Percentiles rank a stretch among this genome's conserved stretches.
phyloP scores from a whole-genome alignment of 106 monocot genomes.

The Agapanthus africanus region DNA sequence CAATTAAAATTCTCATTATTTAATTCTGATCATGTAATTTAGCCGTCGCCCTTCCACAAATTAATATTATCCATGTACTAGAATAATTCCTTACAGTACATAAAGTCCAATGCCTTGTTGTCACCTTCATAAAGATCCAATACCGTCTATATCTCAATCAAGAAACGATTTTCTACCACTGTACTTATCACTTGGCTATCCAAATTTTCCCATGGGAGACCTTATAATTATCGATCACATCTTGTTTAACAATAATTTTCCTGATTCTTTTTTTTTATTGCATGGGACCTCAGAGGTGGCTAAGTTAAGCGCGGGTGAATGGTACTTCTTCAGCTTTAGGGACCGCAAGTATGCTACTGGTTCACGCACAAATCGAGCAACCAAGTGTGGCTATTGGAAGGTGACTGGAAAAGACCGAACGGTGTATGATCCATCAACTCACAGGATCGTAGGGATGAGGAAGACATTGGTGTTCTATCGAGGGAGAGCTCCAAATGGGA shows the following conservation, averaged over 20 bases:
- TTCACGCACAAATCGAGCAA: constrained; percentile 54
- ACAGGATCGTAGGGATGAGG: constrained; percentile 44
- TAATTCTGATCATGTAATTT: background rate
- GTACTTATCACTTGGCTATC: background rate
- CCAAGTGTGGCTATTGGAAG: constrained; percentile 64
- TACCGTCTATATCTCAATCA: background rate
- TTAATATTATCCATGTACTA: background rate
- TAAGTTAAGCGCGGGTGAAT: constrained; percentile 50
- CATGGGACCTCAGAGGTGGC: constrained; percentile 37
- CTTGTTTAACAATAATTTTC: background rate
- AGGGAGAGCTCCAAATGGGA: constrained; percentile 57
- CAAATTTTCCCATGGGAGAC: background rate
- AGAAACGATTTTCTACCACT: background rate
- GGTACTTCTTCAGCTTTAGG: constrained; percentile 84
- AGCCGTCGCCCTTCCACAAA: background rate
- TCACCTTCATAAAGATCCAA: background rate
- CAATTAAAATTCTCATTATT: background rate
- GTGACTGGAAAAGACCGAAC: constrained; percentile 61
- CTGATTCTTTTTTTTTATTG: background rate
- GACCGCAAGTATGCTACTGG: constrained; percentile 72
- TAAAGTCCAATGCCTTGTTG: background rate
- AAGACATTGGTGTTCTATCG: constrained; percentile 69
- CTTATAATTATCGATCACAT: background rate
- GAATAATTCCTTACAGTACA: background rate
- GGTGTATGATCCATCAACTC: constrained; percentile 20